Percentiles rank a stretch among this genome's conserved stretches.
These are phyloP conservation scores for Nicotiana sylvestris DNA, from an alignment of 257 asterid genomes.

Conservation along the genomic window DNA sequence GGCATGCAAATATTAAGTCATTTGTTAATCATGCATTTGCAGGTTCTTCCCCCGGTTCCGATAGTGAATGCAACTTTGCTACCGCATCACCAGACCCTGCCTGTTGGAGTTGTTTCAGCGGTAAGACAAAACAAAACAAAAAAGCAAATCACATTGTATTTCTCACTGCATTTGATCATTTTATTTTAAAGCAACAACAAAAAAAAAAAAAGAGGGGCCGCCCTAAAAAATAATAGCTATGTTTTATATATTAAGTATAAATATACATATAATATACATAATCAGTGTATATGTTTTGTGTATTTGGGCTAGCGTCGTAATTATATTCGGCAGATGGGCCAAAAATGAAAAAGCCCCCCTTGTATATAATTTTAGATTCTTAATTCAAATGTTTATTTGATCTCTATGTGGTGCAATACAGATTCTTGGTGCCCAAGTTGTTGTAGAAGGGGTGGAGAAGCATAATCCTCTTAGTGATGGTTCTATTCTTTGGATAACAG, in stretches of 20 bases:
- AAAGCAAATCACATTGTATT: neutral
- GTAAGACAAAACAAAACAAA: conserved; percentile 30
- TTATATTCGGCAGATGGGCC: too few species aligned
- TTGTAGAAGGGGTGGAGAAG: conserved; percentile 84
- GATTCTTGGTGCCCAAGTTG: conserved; percentile 70
- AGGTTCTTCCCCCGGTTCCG: conserved; percentile 90
- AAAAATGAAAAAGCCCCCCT: too few species aligned
- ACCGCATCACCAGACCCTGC: conserved; percentile 70
- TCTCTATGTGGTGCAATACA: conserved; percentile 15
- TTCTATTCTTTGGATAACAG: conserved; percentile 81
- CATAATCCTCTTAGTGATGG: conserved; percentile 86
- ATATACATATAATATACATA: too few species aligned
- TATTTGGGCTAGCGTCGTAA: too few species aligned
- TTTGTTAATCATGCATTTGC: conserved; percentile 5
- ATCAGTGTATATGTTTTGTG: too few species aligned
- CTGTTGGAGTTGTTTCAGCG: conserved; percentile 70
- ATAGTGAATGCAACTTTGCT: conserved; percentile 57
- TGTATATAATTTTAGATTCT: too few species aligned
- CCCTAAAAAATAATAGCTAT: too few species aligned
- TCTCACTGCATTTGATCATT: too few species aligned
- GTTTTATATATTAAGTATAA: too few species aligned
- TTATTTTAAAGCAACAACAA: too few species aligned
- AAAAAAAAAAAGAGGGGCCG: too few species aligned
- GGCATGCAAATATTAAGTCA: neutral
- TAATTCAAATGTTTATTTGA: too few species aligned